Evolutionary conservation across 108 stramenopile species (phyloP).

Genomic region (Cyclotella sp.): DNA sequence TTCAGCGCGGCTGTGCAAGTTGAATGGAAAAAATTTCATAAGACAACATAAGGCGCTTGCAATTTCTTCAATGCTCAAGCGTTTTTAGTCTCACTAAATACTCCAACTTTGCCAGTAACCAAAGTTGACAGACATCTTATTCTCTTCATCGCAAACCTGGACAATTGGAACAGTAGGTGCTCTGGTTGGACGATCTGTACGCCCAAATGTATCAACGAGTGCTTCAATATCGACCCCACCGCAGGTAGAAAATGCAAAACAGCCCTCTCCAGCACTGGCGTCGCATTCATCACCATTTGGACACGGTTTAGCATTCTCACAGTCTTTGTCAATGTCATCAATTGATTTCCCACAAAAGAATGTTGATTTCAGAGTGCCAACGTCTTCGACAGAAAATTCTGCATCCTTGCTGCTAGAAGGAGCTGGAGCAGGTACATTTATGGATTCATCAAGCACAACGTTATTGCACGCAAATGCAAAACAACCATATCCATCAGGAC

Average conservation of each 20-base stretch:
- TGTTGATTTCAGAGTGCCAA: conserved; percentile 36
- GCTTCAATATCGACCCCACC: conserved; percentile 41
- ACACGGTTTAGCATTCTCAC: conserved; percentile 46
- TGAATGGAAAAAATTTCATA: neutral
- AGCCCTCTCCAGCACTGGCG: conserved; percentile 34
- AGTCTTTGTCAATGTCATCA: conserved; percentile 34
- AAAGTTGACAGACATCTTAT: conserved; percentile 51
- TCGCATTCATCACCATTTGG: conserved; percentile 42
- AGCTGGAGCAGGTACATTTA: conserved; percentile 20
- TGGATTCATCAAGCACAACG: conserved; percentile 10
- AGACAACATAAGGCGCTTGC: neutral
- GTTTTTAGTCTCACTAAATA: conserved; percentile 40
- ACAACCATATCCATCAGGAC: conserved; percentile 46
- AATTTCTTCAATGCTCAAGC: neutral
- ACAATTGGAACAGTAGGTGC: conserved; percentile 47
- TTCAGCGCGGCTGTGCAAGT: conserved; percentile 32
- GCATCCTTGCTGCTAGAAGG: neutral
- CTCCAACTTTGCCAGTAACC: conserved; percentile 63
- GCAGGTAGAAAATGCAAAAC: conserved; percentile 49
- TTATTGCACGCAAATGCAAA: conserved; percentile 44
- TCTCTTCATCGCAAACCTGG: conserved; percentile 44
- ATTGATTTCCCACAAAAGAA: conserved; percentile 45
- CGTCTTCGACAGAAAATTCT: conserved; percentile 38
- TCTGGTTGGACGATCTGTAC: conserved; percentile 45
- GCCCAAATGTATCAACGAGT: conserved; percentile 47